These are phyloP conservation scores for Schwanniomyces etchellsii DNA, from an alignment of 1,139 yeast genomes.

Conservation along the genomic window DNA sequence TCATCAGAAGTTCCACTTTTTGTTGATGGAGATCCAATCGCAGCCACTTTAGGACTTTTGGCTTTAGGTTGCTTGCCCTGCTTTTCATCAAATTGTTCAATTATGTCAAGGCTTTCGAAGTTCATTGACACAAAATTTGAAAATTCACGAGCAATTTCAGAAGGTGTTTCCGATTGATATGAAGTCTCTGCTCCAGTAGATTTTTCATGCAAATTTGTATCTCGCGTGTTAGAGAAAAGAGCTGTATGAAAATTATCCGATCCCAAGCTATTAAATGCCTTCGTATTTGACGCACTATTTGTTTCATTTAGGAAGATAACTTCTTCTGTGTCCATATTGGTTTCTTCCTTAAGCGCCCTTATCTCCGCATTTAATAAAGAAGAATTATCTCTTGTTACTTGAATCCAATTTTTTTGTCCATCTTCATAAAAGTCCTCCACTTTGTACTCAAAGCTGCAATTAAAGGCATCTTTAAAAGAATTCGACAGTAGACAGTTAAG, in stretches of 20 bases:
- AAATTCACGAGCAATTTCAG: too few species aligned
- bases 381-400: constrained; percentile 18
- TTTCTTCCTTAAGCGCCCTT: constrained; percentile 14
- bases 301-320: constrained; percentile 8
- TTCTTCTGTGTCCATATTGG: constrained; percentile 11
- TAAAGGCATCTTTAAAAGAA: constrained; percentile 1
- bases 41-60: too few species aligned
- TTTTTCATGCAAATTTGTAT: too few species aligned
- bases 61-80: too few species aligned
- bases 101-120: too few species aligned
- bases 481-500: background rate
- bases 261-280: background rate
- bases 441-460: constrained; percentile 6
- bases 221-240: constrained; percentile 13
- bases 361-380: constrained; percentile 18
- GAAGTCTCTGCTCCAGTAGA: too few species aligned
- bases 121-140: too few species aligned
- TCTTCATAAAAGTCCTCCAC: constrained; percentile 20
- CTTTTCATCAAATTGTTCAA: too few species aligned
- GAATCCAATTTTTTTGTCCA: constrained; percentile 34
- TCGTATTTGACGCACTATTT: constrained; percentile 1
- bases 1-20: background rate
- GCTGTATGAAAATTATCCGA: constrained; percentile 1
- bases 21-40: too few species aligned
- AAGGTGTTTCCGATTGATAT: too few species aligned